Evolutionary conservation across 1,284 basidiomycete genomes (phyloP).

Genomic region (Somion occarium): DNA sequence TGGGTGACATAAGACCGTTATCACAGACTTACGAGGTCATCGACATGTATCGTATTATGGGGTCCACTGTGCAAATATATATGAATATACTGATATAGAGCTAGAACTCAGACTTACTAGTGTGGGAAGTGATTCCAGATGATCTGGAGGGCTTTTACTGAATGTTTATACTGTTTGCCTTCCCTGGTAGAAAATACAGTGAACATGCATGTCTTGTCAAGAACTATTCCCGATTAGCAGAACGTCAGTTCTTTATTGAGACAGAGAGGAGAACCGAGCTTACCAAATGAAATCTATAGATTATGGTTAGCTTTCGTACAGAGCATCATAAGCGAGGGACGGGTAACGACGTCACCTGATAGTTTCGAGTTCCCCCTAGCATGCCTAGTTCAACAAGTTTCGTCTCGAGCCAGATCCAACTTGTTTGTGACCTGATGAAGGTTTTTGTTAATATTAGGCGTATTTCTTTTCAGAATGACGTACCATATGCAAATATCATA

Average conservation of each 20-base stretch:
- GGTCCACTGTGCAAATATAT: constrained; percentile 42
- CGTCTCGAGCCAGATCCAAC: constrained; percentile 89
- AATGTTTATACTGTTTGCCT: constrained; percentile 74
- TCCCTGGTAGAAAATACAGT: constrained; percentile 75
- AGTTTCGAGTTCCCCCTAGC: constrained; percentile 63
- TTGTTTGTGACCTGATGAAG: constrained; percentile 68
- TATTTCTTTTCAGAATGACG: constrained; percentile 2
- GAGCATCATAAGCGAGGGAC: too few relatives aligned
- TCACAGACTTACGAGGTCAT: constrained; percentile 73
- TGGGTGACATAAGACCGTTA: too few relatives aligned
- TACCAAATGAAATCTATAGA: constrained; percentile 57
- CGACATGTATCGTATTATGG: constrained; percentile 82
- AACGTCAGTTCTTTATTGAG: neutral
- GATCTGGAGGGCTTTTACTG: constrained; percentile 80
- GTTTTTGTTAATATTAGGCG: constrained; percentile 1
- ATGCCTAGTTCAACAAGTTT: constrained; percentile 88
- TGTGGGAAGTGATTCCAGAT: constrained; percentile 86
- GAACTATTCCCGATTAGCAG: constrained; percentile 37
- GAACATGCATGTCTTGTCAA: constrained; percentile 89
- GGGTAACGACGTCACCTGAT: constrained; percentile 47
- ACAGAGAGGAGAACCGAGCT: constrained; percentile 5
- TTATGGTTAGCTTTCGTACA: neutral
- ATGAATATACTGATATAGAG: neutral
- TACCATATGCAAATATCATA: constrained; percentile 88
- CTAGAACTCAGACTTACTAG: constrained; percentile 43